Percentiles rank a stretch among this genome's conserved stretches.
phyloP scores from a whole-genome alignment of 228 moss, liverwort and hornwort genomes.

The Sphagnum magellanicum region DNA sequence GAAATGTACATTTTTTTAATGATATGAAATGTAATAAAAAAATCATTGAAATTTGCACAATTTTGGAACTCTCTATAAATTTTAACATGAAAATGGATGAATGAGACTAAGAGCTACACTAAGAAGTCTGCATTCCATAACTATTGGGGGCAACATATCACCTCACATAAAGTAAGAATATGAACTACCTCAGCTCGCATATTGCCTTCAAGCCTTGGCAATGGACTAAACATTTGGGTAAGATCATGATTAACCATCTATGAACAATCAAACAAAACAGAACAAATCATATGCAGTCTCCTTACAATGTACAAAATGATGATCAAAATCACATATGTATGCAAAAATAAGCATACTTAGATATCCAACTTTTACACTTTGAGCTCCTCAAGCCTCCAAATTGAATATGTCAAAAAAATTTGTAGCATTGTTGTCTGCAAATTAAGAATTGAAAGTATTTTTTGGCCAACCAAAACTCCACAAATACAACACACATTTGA shows the following conservation, averaged over 20 bases:
- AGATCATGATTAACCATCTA: conserved; percentile 90
- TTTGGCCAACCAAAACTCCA: no score
- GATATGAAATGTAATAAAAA: no score
- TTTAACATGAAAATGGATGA: no score
- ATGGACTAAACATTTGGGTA: conserved; percentile 68
- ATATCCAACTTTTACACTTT: neutral
- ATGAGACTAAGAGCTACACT: no score
- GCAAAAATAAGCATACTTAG: neutral
- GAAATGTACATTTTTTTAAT: no score
- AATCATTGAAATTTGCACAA: no score
- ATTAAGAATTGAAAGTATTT: no score
- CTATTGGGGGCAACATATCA: conserved; percentile 6
- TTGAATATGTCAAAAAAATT: neutral
- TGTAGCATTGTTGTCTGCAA: neutral
- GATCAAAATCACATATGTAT: neutral
- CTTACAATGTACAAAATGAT: neutral
- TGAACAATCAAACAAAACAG: conserved; percentile 3
- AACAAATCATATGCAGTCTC: neutral
- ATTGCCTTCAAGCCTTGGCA: conserved; percentile 71
- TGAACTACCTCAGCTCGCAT: conserved; percentile 85
- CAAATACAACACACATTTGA: no score
- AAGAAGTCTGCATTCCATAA: no score
- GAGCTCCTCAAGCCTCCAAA: neutral
- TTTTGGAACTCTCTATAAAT: no score
- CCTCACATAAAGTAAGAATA: conserved; percentile 79